A percentile compares a stretch with the other conserved stretches of the same genome.
Evolutionary conservation across 225 moss, liverwort and hornwort genomes (phyloP).

Genomic region (Pleurozium schreberi): DNA sequence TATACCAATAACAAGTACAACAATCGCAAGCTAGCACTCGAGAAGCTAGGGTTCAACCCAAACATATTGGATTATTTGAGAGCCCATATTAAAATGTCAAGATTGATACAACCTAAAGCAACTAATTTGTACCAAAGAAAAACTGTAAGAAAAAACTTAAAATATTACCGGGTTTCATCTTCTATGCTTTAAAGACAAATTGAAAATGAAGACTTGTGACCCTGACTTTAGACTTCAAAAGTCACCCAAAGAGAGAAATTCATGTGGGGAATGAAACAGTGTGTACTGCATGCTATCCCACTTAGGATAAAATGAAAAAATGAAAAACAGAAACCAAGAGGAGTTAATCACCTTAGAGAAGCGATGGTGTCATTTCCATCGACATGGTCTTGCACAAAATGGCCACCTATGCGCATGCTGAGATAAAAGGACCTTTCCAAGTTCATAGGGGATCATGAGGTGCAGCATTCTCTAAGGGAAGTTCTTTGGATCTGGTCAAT

Average conservation of each 20-base stretch:
- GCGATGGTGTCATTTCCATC: too few species aligned
- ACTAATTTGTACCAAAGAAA: too few species aligned
- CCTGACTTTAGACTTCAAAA: neutral
- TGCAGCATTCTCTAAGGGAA: too few species aligned
- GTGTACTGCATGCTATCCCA: neutral
- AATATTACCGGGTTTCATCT: neutral
- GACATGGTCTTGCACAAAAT: too few species aligned
- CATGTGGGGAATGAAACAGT: neutral
- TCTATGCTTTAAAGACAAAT: neutral
- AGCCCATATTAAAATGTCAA: too few species aligned
- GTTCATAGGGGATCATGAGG: too few species aligned
- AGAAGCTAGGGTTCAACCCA: too few species aligned
- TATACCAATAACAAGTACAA: neutral
- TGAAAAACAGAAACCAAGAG: neutral
- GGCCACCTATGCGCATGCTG: too few species aligned
- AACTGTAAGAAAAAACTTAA: neutral
- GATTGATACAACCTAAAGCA: too few species aligned
- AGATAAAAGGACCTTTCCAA: too few species aligned
- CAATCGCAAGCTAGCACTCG: neutral
- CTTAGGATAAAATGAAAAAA: neutral
- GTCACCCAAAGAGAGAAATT: neutral
- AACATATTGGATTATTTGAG: too few species aligned
- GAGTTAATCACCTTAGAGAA: neutral
- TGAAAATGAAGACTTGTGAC: neutral
- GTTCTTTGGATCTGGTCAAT: too few species aligned